phyloP scores from a whole-genome alignment of 441 rosid genomes.

The Pelargonium australe region DNA sequence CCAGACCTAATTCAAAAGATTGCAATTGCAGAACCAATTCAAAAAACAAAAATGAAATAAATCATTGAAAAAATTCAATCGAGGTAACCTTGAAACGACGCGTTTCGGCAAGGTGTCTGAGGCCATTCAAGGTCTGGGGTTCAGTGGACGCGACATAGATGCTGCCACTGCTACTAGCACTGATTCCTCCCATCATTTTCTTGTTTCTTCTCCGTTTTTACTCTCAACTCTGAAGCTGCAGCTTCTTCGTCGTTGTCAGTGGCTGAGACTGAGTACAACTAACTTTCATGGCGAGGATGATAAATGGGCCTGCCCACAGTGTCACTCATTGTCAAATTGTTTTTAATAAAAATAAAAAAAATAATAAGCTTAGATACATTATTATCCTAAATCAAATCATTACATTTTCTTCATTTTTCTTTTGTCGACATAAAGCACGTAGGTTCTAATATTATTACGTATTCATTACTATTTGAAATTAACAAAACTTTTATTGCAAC shows the following conservation, averaged over 20 bases:
- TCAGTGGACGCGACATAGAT: conserved; percentile 23
- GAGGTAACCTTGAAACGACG: conserved; percentile 59
- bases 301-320: background rate
- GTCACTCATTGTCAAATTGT: no score
- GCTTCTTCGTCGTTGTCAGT: background rate
- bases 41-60: background rate
- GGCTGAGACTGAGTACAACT: background rate
- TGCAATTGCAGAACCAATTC: background rate
- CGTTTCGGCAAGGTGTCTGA: conserved; percentile 56
- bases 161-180: background rate
- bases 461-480: no score
- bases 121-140: conserved; percentile 53
- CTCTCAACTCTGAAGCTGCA: background rate
- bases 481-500: no score
- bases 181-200: background rate
- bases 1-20: background rate
- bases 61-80: no score
- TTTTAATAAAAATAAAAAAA: no score
- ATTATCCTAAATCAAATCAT: no score
- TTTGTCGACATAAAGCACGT: no score
- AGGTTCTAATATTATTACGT: no score
- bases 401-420: no score
- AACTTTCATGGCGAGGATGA: background rate
- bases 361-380: no score
- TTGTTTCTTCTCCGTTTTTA: background rate